These are phyloP conservation scores for Xylaria grammica DNA, from an alignment of 495 filamentous ascomycete species.

Conservation along the genomic window DNA sequence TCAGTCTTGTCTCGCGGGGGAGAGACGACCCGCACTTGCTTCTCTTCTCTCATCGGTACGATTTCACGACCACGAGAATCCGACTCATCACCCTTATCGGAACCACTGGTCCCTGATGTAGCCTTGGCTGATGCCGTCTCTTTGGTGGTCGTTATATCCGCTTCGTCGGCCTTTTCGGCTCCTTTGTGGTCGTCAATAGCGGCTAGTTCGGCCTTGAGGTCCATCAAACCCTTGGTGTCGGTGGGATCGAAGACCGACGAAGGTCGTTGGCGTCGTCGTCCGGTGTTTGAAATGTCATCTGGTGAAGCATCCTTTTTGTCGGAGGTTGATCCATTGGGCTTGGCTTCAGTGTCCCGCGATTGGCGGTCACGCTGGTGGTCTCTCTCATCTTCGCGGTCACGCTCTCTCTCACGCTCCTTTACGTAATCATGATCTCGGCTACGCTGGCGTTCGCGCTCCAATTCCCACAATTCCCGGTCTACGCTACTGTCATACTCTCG, in stretches of 20 bases:
- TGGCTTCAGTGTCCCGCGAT: conserved; percentile 35
- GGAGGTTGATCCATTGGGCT: conserved; percentile 32
- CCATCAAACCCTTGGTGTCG: conserved; percentile 51
- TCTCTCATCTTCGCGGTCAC: conserved; percentile 27
- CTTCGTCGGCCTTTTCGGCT: conserved; percentile 29
- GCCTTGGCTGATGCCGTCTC: conserved; percentile 35
- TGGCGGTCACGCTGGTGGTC: conserved; percentile 27
- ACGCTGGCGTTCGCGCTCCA: conserved; percentile 24
- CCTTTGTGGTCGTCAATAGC: conserved; percentile 40
- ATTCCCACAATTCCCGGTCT: conserved; percentile 18
- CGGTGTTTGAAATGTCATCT: conserved; percentile 25
- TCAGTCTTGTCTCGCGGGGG: conserved; percentile 54
- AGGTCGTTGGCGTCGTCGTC: conserved; percentile 40
- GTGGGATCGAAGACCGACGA: conserved; percentile 56
- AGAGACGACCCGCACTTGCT: conserved; percentile 60
- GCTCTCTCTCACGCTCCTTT: conserved; percentile 23
- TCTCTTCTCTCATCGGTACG: conserved; percentile 28
- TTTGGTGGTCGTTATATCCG: conserved; percentile 27
- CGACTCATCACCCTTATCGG: conserved; percentile 31
- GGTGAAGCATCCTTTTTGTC: conserved; percentile 31
- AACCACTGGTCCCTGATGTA: conserved; percentile 24
- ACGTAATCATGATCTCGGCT: conserved; percentile 23
- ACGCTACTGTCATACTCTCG: conserved; percentile 32
- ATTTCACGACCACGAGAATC: conserved; percentile 48
- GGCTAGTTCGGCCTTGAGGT: conserved; percentile 54